Evolutionary conservation across 169 alveolate species (phyloP).

Genomic region (Plasmodium adleri): DNA sequence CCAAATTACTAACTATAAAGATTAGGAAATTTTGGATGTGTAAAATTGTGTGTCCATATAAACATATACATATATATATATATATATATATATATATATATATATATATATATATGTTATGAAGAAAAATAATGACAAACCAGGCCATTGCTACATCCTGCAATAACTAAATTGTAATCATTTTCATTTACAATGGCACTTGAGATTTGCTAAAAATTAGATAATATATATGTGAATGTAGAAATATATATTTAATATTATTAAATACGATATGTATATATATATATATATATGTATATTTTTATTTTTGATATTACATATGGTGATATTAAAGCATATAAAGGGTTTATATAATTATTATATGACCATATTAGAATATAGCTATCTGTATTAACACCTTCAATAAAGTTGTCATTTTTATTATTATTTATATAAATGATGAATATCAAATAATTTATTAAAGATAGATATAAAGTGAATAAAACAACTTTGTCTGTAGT

Average conservation of each 20-base stretch:
- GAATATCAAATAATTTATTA: constrained; percentile 61
- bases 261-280: neutral
- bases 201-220: constrained; percentile 53
- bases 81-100: neutral
- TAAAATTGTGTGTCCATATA: neutral
- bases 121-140: constrained; percentile 7
- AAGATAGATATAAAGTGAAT: constrained; percentile 31
- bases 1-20: constrained; percentile 57
- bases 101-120: neutral
- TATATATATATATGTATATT: neutral
- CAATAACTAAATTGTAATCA: constrained; percentile 51
- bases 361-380: constrained; percentile 72
- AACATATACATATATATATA: neutral
- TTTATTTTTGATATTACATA: constrained; percentile 37
- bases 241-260: neutral
- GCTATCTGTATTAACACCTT: constrained; percentile 75
- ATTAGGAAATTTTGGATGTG: neutral
- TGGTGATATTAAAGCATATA: constrained; percentile 72
- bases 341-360: constrained; percentile 53
- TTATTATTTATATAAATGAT: constrained; percentile 51
- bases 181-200: constrained; percentile 67
- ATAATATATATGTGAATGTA: neutral
- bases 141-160: constrained; percentile 75
- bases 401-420: constrained; percentile 56
- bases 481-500: constrained; percentile 69